Evolutionary conservation across 2,329 filamentous ascomycete genomes (phyloP).

Genomic region (Chaetothyriales sp.): DNA sequence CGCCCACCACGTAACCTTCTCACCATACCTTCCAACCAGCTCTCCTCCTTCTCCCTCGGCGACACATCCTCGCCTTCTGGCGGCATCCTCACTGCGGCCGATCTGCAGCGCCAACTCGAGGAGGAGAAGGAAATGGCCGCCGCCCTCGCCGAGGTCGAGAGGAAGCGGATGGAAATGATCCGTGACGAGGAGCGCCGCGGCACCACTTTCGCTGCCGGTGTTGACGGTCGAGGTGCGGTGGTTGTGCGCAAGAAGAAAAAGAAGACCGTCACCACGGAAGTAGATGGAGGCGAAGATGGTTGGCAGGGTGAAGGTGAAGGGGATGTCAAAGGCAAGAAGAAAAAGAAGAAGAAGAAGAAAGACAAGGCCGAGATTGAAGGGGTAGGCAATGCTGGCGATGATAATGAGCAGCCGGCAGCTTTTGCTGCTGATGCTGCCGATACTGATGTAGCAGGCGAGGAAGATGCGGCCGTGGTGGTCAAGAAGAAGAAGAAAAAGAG

Average conservation of each 20-base stretch:
- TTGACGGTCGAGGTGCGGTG: conserved; percentile 32
- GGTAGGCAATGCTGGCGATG: not conserved
- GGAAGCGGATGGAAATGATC: conserved; percentile 70
- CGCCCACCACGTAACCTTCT: conserved; percentile 53
- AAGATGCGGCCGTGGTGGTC: not conserved
- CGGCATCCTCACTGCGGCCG: conserved; percentile 19
- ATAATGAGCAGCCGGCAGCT: not conserved
- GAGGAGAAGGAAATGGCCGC: conserved; percentile 82
- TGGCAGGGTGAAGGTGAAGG: conserved; percentile 2
- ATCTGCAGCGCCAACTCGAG: conserved; percentile 49
- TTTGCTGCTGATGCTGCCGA: not conserved
- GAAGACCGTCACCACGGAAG: conserved; percentile 19
- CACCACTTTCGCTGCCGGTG: conserved; percentile 34
- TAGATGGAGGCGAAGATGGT: not conserved
- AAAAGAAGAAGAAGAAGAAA: conserved; percentile 17
- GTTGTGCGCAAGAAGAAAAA: conserved; percentile 51
- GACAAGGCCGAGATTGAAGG: conserved; percentile 3
- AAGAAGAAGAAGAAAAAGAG: not conserved
- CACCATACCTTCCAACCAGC: conserved; percentile 73
- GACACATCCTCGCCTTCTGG: conserved; percentile 27
- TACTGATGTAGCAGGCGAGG: not conserved
- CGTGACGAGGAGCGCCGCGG: conserved; percentile 29
- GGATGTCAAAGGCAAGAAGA: conserved; percentile 12
- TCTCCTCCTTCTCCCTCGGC: conserved; percentile 59
- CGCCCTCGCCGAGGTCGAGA: conserved; percentile 80